Base-by-base conservation (phyloP, 2,329 filamentous ascomycete species). In the Apiospora malaysiana region DNA sequence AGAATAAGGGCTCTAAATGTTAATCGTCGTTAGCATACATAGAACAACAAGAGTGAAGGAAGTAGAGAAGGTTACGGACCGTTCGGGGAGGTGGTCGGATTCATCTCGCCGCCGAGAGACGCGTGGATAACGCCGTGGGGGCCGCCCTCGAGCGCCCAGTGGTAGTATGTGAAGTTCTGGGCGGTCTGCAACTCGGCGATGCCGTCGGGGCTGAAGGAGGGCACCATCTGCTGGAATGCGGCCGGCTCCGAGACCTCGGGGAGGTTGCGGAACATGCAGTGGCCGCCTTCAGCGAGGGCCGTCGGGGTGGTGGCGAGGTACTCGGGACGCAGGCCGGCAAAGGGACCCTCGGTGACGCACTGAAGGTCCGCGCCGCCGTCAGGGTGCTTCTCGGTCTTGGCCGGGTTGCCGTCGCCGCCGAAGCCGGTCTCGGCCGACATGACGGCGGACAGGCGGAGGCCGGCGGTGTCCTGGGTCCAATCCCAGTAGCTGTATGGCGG, bases 331-430 rank as follows among this genome's bases (percentile, higher is more conserved):
- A 70, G 74, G 71, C 74, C 40, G 18, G 73, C 72, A 70, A 82
- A 82, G 1, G 80, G 79, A 0, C 80, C 81, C 40, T 75, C 71
- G 43, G 73, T 56, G 9, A 82, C 78, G 63, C 81, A 82, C 3
- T 18, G n/a, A 4, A 67, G 63, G 9, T 23, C 40, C 23, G 10
- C 18, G 6, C 2, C 32, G 65, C 65, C 65, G 21, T 67, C 65
- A 5, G 65, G 65, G 0, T 23, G 18, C 6, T 71, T 42, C 12
- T 74, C 70, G 7, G 77, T 63, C 65, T 16, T 70, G 66, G 42
- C 71, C 69, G 10, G 70, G 74, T 6, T 43, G n/a, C 80, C 79
- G 69, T 80, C 74, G 27, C 77, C 76, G 9, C 79, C 79, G 69
- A 81, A 81, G 25, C 79, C 80, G 18, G 66, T 69, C 18, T 70